These are phyloP conservation scores for Globisporangium emineosum DNA, from an alignment of 352 stramenopile species.

Conservation along the genomic window DNA sequence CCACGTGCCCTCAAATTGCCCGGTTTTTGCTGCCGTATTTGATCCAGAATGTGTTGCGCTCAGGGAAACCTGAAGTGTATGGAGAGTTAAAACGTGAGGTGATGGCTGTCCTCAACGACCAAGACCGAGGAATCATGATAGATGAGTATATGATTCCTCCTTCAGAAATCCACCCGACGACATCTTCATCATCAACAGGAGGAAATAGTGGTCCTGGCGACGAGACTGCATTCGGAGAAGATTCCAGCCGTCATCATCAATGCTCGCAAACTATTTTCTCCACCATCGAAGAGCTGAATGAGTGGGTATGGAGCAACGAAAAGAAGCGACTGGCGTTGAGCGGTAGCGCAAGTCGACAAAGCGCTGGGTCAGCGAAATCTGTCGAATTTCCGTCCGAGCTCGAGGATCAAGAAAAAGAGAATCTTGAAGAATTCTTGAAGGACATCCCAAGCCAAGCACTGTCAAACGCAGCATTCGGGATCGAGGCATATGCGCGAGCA, in stretches of 20 bases:
- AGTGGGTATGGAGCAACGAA: slow-evolving; percentile 85
- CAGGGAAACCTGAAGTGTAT: slow-evolving; percentile 54
- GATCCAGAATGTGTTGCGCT: slow-evolving; percentile 83
- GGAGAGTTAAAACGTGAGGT: slow-evolving; percentile 77
- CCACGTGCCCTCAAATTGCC: slow-evolving; percentile 66
- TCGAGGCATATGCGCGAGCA: slow-evolving; percentile 65
- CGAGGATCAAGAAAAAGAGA: slow-evolving; percentile 75
- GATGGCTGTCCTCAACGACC: slow-evolving; percentile 75
- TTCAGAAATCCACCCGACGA: slow-evolving; percentile 23
- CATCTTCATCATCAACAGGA: not conserved
- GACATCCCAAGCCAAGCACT: slow-evolving; percentile 59
- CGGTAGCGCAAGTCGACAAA: slow-evolving; percentile 37
- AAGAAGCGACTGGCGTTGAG: slow-evolving; percentile 74
- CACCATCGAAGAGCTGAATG: slow-evolving; percentile 84
- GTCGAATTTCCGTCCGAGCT: slow-evolving; percentile 46
- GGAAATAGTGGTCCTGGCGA: slow-evolving; percentile 1
- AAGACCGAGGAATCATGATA: slow-evolving; percentile 55
- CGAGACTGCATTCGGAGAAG: slow-evolving; percentile 42
- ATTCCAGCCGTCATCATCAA: slow-evolving; percentile 79
- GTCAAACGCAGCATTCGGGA: slow-evolving; percentile 67
- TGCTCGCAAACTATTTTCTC: slow-evolving; percentile 85
- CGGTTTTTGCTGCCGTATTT: slow-evolving; percentile 83
- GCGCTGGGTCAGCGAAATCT: slow-evolving; percentile 32
- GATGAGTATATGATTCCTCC: slow-evolving; percentile 41
- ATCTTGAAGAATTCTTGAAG: slow-evolving; percentile 75